These are phyloP conservation scores for Niveomyces coronatus DNA, from an alignment of 2,329 filamentous ascomycete species.

Conservation along the genomic window DNA sequence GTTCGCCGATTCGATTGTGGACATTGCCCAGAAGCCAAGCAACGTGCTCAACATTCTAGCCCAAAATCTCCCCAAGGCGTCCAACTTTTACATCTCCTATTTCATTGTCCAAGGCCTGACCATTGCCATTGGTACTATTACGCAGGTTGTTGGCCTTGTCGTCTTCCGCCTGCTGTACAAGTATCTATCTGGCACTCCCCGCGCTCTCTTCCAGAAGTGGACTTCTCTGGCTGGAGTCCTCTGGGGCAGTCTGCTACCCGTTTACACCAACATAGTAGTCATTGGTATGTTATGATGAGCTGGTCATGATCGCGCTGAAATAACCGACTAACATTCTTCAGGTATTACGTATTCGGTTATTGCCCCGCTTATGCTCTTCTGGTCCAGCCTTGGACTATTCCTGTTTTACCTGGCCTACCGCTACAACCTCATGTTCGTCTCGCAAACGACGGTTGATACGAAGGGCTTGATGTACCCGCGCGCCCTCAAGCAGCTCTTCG, in stretches of 20 bases:
- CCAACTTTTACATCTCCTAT: constrained; percentile 90
- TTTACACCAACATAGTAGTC: constrained; percentile 63
- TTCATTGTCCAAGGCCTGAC: constrained; percentile 78
- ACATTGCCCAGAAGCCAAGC: constrained; percentile 53
- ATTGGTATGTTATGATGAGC: constrained; percentile 39
- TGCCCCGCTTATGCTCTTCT: constrained; percentile 71
- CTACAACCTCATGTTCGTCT: constrained; percentile 79
- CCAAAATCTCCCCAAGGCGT: constrained; percentile 65
- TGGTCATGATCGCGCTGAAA: background rate
- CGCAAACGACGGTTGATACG: constrained; percentile 70
- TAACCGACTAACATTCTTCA: constrained; percentile 13
- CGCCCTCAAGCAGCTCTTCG: constrained; percentile 76
- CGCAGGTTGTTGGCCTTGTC: constrained; percentile 57
- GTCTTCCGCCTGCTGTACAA: constrained; percentile 59
- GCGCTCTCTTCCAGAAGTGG: constrained; percentile 69
- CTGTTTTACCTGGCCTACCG: constrained; percentile 78
- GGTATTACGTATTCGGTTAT: constrained; percentile 71
- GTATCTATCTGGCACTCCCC: constrained; percentile 64
- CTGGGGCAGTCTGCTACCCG: constrained; percentile 68
- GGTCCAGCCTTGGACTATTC: constrained; percentile 64
- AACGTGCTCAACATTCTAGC: constrained; percentile 57
- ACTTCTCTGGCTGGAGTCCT: constrained; percentile 55
- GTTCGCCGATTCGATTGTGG: constrained; percentile 56
- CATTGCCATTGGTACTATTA: constrained; percentile 60
- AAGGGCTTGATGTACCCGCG: constrained; percentile 82